Evolutionary conservation across 805 yeast species (phyloP).

Genomic region (Spathaspora hagerdaliae): DNA sequence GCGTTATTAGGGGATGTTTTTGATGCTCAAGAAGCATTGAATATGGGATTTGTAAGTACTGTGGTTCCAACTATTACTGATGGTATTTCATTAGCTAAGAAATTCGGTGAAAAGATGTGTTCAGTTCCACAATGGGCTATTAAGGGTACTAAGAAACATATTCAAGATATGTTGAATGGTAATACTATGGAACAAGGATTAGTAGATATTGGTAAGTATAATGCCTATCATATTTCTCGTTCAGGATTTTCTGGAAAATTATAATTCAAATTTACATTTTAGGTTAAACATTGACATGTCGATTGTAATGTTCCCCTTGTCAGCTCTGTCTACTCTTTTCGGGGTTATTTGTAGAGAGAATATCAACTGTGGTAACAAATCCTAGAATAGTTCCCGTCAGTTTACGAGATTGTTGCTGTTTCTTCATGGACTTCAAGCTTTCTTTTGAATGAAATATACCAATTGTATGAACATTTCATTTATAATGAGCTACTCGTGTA

Average conservation of each 20-base stretch:
- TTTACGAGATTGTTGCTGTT: no score
- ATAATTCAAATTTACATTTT: no score
- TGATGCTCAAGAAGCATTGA: slow-evolving; percentile 49
- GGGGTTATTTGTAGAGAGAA: no score
- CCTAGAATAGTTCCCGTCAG: no score
- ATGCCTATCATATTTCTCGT: slow-evolving; percentile 31
- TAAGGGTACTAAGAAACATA: slow-evolving; percentile 55
- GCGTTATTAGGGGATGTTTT: slow-evolving; percentile 62
- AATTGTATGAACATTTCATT: no score
- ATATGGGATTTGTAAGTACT: slow-evolving; percentile 51
- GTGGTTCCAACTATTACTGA: slow-evolving; percentile 43
- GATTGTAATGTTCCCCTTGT: no score
- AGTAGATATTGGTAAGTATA: slow-evolving; percentile 49
- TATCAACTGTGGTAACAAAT: no score
- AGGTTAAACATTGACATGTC: no score
- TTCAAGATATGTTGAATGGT: slow-evolving; percentile 42
- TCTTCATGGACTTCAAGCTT: no score
- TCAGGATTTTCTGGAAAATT: background rate
- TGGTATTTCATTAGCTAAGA: slow-evolving; percentile 48
- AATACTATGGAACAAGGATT: slow-evolving; percentile 44
- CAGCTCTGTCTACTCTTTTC: no score
- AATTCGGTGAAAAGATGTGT: slow-evolving; percentile 47
- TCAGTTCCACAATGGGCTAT: slow-evolving; percentile 54
- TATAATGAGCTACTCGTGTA: no score
- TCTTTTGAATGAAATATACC: no score